These are phyloP conservation scores for Mycena vitilis DNA, from an alignment of 768 basidiomycete genomes.

Conservation along the genomic window DNA sequence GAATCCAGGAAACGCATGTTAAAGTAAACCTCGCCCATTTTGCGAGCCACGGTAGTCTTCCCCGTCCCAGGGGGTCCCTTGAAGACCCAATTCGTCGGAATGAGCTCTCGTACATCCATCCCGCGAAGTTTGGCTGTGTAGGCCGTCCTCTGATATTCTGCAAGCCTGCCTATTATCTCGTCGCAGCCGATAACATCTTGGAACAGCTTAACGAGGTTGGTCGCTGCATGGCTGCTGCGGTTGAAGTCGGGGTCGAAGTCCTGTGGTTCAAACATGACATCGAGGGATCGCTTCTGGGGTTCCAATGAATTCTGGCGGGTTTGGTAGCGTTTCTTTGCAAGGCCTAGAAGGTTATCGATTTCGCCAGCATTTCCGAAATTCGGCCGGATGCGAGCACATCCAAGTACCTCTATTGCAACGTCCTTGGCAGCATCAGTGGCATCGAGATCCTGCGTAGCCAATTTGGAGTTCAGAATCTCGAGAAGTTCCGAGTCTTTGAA, in stretches of 20 bases:
- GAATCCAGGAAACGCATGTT: constrained; percentile 63
- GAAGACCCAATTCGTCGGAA: constrained; percentile 79
- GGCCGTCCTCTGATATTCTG: constrained; percentile 65
- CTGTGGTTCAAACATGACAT: constrained; percentile 63
- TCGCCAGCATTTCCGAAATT: constrained; percentile 77
- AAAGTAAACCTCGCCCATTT: constrained; percentile 63
- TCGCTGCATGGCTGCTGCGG: constrained; percentile 57
- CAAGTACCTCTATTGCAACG: constrained; percentile 63
- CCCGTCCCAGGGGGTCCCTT: constrained; percentile 78
- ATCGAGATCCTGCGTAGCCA: constrained; percentile 65
- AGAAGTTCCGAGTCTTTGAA: constrained; percentile 65
- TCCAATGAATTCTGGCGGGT: constrained; percentile 45
- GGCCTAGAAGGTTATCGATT: constrained; percentile 68
- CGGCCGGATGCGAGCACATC: constrained; percentile 57
- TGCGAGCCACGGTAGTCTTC: constrained; percentile 63
- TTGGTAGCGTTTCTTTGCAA: constrained; percentile 62
- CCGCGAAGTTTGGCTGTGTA: constrained; percentile 52
- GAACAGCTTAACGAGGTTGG: constrained; percentile 67
- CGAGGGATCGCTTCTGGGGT: constrained; percentile 41
- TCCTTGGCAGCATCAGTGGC: constrained; percentile 69
- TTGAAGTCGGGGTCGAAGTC: constrained; percentile 77
- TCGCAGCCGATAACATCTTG: constrained; percentile 73
- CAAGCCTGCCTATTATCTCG: constrained; percentile 60
- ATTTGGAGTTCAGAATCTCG: constrained; percentile 65
- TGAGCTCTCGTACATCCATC: constrained; percentile 58